Evolutionary conservation across 176 grass and related monocot species (phyloP), one percentile per base, ranked within the genome.

Genomic region (Otatea glauca): DNA sequence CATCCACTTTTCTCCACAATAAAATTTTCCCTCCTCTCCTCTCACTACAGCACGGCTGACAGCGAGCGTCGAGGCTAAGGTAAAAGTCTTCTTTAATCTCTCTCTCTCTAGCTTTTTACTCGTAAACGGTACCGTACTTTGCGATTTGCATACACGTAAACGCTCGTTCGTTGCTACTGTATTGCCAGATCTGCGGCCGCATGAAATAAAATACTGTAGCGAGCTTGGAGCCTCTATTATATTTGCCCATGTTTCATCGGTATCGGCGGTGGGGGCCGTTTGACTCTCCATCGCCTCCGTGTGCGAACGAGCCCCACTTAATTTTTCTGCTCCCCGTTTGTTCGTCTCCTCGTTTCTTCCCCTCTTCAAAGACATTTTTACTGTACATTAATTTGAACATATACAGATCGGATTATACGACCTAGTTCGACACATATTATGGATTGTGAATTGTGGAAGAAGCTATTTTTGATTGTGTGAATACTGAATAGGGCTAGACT

Each of bases 271-370:
- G 83, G 77, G 88, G 71, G 32, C 83, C 65, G 49, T 78, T 82
- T 90, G 83, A 90, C 88, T 90, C 54, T 70, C 50, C 29, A 2
- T 14, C 41, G 59, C 62, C 53, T 45, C 41, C 63, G 83, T 77
- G 88, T 72, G 55, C 72, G 72, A 65, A 78, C 72, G 72, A 86
- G 88, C 72, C 83, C 88, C 79, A 51, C 84, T 73, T 83, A 47
- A 50, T 73, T 86, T 88, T 66, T 49, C 51, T 29, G 70, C 23
- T 4, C n/a, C 23, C 13, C 48, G 8, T 27, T 29, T 41, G 59
- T 48, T 49, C 32, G 39, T 24, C 75, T 75, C 82, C 70, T 8
- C 25, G 0, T 66, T 38, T 39, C 41, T 39, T 55, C 61, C 15
- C 4, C n/a, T 17, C 59, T 12, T 61, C 59, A 1, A 5, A 8